Conservation (phyloP, 768 basidiomycete species). For the Tricholoma furcatifolium region DNA sequence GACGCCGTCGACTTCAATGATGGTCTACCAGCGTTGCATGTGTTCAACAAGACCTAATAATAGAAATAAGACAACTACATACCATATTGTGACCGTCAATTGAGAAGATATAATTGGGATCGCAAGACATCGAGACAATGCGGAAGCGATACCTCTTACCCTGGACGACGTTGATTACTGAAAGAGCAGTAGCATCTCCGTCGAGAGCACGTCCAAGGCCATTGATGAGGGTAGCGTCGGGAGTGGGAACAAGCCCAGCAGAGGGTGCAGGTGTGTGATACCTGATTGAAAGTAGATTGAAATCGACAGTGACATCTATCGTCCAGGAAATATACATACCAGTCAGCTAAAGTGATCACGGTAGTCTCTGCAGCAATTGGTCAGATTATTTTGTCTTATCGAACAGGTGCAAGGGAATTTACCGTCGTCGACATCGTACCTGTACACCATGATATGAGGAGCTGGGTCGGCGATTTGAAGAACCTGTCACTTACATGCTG, state of each 20-base stretch:
- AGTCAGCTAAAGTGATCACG: conserved; percentile 2
- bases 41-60: neutral
- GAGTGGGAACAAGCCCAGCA: neutral
- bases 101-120: conserved; percentile 36
- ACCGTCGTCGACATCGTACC: conserved; percentile 7
- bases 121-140: conserved; percentile 30
- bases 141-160: conserved; percentile 36
- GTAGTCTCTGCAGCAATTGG: neutral
- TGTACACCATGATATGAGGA: neutral
- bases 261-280: conserved; percentile 1
- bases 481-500: neutral
- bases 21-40: neutral
- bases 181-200: conserved; percentile 20
- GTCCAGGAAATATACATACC: neutral
- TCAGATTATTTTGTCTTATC: neutral
- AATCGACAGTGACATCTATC: neutral
- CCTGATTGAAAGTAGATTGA: neutral
- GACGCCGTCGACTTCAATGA: conserved; percentile 6
- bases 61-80: neutral
- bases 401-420: neutral
- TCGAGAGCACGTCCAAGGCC: conserved; percentile 1
- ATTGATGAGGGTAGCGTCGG: conserved; percentile 5
- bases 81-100: conserved; percentile 46
- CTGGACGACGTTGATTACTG: conserved; percentile 31
- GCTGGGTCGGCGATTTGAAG: too few relatives aligned